Conservation (phyloP, 83 land plant species). For the Picea abies region DNA sequence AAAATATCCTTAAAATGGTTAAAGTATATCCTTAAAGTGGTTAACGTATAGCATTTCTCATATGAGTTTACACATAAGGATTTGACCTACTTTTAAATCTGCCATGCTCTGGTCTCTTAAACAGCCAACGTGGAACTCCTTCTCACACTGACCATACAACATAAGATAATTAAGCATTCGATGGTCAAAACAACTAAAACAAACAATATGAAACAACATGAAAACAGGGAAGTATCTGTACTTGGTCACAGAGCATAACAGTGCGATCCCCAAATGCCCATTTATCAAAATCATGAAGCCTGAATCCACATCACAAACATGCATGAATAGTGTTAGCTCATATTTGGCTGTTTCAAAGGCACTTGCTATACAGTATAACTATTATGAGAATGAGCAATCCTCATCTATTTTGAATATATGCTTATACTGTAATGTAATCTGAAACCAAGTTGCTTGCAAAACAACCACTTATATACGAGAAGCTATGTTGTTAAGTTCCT, state of each 20-base stretch:
- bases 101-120: constrained; percentile 73
- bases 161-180: neutral
- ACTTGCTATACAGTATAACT: neutral
- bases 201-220: constrained; percentile 1
- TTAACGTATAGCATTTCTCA: neutral
- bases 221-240: constrained; percentile 21
- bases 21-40: neutral
- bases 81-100: constrained; percentile 65
- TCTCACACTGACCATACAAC: constrained; percentile 70
- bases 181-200: neutral
- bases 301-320: constrained; percentile 28
- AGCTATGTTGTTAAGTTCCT: neutral
- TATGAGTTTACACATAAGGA: neutral
- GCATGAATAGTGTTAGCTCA: neutral
- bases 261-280: constrained; percentile 82
- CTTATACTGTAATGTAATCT: neutral
- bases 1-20: neutral
- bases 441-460: neutral
- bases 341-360: neutral
- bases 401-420: neutral
- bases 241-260: constrained; percentile 94
- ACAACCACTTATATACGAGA: neutral
- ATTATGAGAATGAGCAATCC: neutral
- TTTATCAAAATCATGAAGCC: constrained; percentile 73
- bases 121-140: constrained; percentile 94